Evolutionary conservation across 1,139 yeast species (phyloP).

Genomic region (Kodamaea suecica): DNA sequence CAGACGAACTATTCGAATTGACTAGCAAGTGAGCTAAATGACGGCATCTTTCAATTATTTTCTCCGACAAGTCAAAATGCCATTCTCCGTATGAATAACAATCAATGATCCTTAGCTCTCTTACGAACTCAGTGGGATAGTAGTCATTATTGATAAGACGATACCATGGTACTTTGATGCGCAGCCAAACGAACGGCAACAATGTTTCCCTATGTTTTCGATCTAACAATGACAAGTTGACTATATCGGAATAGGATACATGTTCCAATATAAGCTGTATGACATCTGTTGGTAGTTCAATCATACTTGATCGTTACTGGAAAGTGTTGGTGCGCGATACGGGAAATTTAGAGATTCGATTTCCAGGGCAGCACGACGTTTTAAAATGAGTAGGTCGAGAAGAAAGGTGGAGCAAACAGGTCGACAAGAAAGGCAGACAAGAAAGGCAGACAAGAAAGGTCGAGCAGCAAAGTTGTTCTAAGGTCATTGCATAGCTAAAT

Average conservation of each 20-base stretch:
- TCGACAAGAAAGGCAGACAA: too few species aligned
- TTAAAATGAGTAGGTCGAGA: too few species aligned
- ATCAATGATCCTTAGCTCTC: slow-evolving; percentile 29
- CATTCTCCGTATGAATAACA: slow-evolving; percentile 42
- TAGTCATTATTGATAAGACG: slow-evolving; percentile 16
- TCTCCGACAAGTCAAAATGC: slow-evolving; percentile 31
- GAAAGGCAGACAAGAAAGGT: too few species aligned
- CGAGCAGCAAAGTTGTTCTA: too few species aligned
- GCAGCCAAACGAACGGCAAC: slow-evolving; percentile 21
- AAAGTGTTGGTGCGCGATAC: too few species aligned
- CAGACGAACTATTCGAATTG: slow-evolving; percentile 37
- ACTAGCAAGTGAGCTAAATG: slow-evolving; percentile 23
- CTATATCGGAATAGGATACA: slow-evolving; percentile 21
- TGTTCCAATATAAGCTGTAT: slow-evolving; percentile 21
- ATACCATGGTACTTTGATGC: slow-evolving; percentile 32
- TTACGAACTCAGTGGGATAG: slow-evolving; percentile 13
- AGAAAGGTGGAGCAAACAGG: too few species aligned
- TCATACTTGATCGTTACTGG: slow-evolving; percentile 10
- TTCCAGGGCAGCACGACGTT: too few species aligned
- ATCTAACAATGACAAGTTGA: slow-evolving; percentile 22
- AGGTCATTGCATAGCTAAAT: too few species aligned
- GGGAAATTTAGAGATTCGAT: too few species aligned
- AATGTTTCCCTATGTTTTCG: slow-evolving; percentile 21
- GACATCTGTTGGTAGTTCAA: slow-evolving; percentile 29
- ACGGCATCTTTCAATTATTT: slow-evolving; percentile 21